These are phyloP conservation scores for Ulmus americana DNA, from an alignment of 331 rosid species.

Conservation along the genomic window DNA sequence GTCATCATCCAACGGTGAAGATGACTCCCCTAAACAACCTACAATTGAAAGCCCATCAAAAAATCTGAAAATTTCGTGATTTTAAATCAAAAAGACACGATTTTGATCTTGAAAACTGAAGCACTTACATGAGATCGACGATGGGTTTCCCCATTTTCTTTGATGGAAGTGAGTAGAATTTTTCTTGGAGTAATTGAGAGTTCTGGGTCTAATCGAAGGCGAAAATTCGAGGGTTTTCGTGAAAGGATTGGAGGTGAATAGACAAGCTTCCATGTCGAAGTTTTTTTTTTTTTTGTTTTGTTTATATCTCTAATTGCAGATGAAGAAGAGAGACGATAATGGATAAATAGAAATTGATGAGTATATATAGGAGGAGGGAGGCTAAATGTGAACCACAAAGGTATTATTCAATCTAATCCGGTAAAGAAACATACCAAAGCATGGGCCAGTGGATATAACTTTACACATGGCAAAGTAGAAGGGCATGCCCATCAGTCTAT, in stretches of 20 bases:
- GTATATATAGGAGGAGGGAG: constrained; percentile 30
- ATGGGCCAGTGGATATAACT: constrained; percentile 49
- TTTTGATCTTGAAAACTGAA: not conserved
- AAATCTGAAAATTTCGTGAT: not conserved
- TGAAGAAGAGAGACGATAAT: constrained; percentile 11
- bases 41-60: not conserved
- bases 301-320: constrained; percentile 8
- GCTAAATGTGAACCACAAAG: constrained; percentile 40
- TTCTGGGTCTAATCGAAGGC: constrained; percentile 20
- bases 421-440: not conserved
- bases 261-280: constrained; percentile 63
- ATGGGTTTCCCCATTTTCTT: constrained; percentile 11
- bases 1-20: constrained; percentile 43
- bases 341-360: constrained; percentile 18
- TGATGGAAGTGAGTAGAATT: constrained; percentile 22
- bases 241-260: constrained; percentile 47
- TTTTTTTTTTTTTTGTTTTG: not conserved
- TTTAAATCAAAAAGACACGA: no score
- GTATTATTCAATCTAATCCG: constrained; percentile 14
- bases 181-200: constrained; percentile 22
- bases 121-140: constrained; percentile 23
- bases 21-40: constrained; percentile 47
- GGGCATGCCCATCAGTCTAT: not conserved
- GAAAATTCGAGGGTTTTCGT: constrained; percentile 31
- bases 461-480: constrained; percentile 38